A percentile compares a stretch with the other conserved stretches of the same genome.
These are phyloP conservation scores for Thalassiosira oceanica DNA, from an alignment of 352 stramenopile genomes.

Conservation along the genomic window DNA sequence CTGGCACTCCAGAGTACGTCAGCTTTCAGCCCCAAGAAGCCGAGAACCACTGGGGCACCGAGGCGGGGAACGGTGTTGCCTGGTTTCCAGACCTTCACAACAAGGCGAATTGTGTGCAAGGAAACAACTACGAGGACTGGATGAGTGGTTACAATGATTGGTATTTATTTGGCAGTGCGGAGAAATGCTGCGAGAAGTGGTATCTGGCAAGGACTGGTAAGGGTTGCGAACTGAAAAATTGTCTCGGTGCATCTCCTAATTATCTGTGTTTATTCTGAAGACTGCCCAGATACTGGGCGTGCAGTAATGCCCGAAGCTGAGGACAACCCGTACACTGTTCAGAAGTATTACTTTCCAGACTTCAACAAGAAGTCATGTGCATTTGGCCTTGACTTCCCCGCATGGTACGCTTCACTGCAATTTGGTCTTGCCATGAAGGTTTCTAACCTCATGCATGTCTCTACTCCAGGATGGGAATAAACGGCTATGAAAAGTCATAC, in stretches of 20 bases:
- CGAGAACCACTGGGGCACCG: constrained; percentile 1
- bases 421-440: too few relatives aligned
- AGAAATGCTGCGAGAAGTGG: constrained; percentile 24
- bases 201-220: too few relatives aligned
- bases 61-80: not conserved
- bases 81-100: constrained; percentile 26
- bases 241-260: not conserved
- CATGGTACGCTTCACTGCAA: too few relatives aligned
- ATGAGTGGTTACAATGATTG: constrained; percentile 17
- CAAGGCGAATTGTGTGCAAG: constrained; percentile 22
- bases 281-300: constrained; percentile 7
- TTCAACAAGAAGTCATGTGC: too few relatives aligned
- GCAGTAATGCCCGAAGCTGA: constrained; percentile 1
- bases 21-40: constrained; percentile 1
- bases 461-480: too few relatives aligned
- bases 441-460: too few relatives aligned
- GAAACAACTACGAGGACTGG: constrained; percentile 39
- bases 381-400: too few relatives aligned
- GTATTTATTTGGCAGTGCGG: constrained; percentile 19
- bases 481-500: too few relatives aligned
- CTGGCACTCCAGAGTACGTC: not conserved
- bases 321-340: constrained; percentile 16
- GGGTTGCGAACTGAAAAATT: too few relatives aligned
- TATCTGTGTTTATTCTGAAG: constrained; percentile 1
- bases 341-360: too few relatives aligned